Conservation (phyloP, 495 filamentous ascomycete genomes). For the Barbatosphaeria neglecta region DNA sequence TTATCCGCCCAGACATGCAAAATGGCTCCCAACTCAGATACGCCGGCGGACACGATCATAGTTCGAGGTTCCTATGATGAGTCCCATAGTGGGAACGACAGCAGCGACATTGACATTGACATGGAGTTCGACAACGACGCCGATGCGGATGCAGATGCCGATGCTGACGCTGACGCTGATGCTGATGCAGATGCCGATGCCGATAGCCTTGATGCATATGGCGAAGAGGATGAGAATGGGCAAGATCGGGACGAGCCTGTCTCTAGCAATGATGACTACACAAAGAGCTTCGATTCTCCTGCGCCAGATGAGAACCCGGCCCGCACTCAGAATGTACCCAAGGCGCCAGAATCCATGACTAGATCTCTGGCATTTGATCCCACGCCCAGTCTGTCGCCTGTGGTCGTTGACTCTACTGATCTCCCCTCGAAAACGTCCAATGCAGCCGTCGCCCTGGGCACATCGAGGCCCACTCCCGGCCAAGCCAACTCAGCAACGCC, state of each 20-base stretch:
- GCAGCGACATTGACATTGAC: constrained; percentile 11
- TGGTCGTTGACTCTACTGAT: constrained; percentile 13
- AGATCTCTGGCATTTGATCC: constrained; percentile 21
- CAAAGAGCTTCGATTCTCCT: constrained; percentile 36
- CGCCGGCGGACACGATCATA: constrained; percentile 17
- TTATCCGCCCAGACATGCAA: not conserved
- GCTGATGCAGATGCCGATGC: constrained; percentile 13
- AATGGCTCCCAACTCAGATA: constrained; percentile 7
- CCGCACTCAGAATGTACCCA: constrained; percentile 29
- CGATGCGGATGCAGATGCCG: constrained; percentile 13
- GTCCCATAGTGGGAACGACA: constrained; percentile 12
- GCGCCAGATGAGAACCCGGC: constrained; percentile 20
- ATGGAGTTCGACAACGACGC: constrained; percentile 9
- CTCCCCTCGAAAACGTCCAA: constrained; percentile 5
- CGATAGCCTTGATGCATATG: constrained; percentile 14
- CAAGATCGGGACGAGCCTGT: constrained; percentile 7
- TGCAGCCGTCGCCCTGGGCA: constrained; percentile 6
- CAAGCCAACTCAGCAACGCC: not conserved
- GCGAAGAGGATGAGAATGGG: constrained; percentile 14
- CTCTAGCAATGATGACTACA: constrained; percentile 33
- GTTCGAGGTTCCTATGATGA: constrained; percentile 17
- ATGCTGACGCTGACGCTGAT: constrained; percentile 10
- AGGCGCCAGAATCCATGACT: constrained; percentile 24
- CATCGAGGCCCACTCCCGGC: not conserved
- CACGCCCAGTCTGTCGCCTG: constrained; percentile 14